A percentile compares a stretch with the other conserved stretches of the same genome.
Evolutionary conservation across 2,329 filamentous ascomycete genomes (phyloP).

Genomic region (Alternaria brassicae): DNA sequence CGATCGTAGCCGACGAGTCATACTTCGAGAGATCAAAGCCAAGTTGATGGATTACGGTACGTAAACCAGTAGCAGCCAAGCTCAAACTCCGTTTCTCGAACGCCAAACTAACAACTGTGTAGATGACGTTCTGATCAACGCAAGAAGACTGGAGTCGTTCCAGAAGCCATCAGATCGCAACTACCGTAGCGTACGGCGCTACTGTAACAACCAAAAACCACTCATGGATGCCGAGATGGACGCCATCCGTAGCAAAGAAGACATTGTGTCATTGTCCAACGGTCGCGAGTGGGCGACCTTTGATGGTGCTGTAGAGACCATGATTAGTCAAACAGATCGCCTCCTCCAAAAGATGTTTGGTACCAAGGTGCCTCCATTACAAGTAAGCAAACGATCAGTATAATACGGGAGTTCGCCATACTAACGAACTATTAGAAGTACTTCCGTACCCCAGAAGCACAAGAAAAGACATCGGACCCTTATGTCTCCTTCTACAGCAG

Average conservation of each 20-base stretch:
- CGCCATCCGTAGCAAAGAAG: conserved; percentile 52
- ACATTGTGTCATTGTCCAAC: conserved; percentile 48
- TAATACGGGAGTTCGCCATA: too few relatives aligned
- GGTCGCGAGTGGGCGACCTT: conserved; percentile 54
- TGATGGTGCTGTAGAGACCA: conserved; percentile 49
- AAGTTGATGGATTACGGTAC: conserved; percentile 48
- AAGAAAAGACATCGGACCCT: conserved; percentile 46
- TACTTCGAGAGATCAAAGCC: conserved; percentile 41
- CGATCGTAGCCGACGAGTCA: conserved; percentile 34
- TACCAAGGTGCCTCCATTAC: conserved; percentile 31
- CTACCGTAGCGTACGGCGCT: conserved; percentile 49
- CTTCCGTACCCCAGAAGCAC: conserved; percentile 51
- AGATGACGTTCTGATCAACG: conserved; percentile 52
- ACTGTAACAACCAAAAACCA: conserved; percentile 47
- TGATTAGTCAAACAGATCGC: conserved; percentile 38
- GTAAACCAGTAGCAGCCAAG: background rate
- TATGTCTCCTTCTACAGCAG: conserved; percentile 49
- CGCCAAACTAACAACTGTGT: background rate
- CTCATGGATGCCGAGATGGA: conserved; percentile 47
- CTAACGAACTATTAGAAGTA: too few relatives aligned
- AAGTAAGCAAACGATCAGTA: too few relatives aligned
- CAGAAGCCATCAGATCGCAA: conserved; percentile 51
- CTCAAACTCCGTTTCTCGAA: background rate
- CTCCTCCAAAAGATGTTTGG: conserved; percentile 32
- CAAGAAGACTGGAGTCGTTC: conserved; percentile 46